phyloP scores from a whole-genome alignment of 2,329 filamentous ascomycete genomes.

The Dryadomyces sulphureus region DNA sequence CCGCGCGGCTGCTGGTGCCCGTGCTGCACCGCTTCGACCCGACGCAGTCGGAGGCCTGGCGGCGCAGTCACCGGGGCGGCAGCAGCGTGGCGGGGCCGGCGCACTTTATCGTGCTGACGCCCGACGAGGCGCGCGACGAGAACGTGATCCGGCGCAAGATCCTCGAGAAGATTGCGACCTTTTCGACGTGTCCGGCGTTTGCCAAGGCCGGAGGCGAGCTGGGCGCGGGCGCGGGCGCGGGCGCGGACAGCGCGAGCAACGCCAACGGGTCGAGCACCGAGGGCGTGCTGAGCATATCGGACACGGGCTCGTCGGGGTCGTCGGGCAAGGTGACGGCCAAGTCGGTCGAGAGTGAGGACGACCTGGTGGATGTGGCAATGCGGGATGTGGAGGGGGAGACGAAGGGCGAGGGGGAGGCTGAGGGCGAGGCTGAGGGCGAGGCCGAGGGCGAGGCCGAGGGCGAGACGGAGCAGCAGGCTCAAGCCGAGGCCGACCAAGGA shows the following conservation, averaged over 20 bases:
- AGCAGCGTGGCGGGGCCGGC: constrained; percentile 26
- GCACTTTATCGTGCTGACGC: constrained; percentile 61
- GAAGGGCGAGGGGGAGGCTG: too few relatives aligned
- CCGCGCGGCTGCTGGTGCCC: constrained; percentile 55
- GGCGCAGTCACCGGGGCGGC: constrained; percentile 5
- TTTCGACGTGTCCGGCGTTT: constrained; percentile 58
- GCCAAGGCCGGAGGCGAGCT: constrained; percentile 34
- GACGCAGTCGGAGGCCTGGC: constrained; percentile 11
- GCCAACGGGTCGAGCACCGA: background rate
- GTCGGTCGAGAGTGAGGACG: constrained; percentile 79
- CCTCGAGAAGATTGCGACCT: constrained; percentile 56
- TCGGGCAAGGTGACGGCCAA: constrained; percentile 55
- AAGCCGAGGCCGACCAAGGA: background rate
- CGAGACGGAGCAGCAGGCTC: background rate
- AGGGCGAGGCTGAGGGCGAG: constrained; percentile 12
- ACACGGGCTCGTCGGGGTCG: constrained; percentile 55
- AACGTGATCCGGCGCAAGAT: constrained; percentile 70
- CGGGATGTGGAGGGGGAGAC: constrained; percentile 37
- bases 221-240: background rate
- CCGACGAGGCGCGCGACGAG: constrained; percentile 51
- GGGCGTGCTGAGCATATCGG: constrained; percentile 19
- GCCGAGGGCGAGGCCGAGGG: too few relatives aligned
- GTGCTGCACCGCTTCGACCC: constrained; percentile 45
- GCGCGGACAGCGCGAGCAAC: background rate
- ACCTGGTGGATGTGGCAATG: constrained; percentile 83